phyloP scores from a whole-genome alignment of 1,284 basidiomycete species.

The Trametes polyzona region DNA sequence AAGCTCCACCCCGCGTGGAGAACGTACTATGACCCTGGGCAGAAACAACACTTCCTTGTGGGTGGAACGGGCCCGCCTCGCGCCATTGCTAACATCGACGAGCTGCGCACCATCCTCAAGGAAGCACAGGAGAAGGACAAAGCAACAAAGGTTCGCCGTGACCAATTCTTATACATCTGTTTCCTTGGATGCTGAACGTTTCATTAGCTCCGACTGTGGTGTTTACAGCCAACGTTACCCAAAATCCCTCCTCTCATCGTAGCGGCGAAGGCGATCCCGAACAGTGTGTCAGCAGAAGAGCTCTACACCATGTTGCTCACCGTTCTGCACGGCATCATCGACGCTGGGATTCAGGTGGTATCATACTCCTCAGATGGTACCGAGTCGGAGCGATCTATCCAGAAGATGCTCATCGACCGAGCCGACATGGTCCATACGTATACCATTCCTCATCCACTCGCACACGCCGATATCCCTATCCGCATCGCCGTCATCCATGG shows the following conservation, averaged over 20 bases:
- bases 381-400: slow-evolving; percentile 28
- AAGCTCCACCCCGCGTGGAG: slow-evolving; percentile 34
- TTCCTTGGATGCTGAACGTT: too few relatives aligned
- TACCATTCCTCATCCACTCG: slow-evolving; percentile 17
- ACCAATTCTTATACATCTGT: too few relatives aligned
- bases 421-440: not conserved
- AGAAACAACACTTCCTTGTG: slow-evolving; percentile 21
- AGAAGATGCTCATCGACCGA: slow-evolving; percentile 11
- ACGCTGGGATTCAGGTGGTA: slow-evolving; percentile 1
- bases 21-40: slow-evolving; percentile 30
- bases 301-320: slow-evolving; percentile 11
- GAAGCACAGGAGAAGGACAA: not conserved
- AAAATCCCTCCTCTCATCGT: slow-evolving; percentile 32
- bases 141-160: slow-evolving; percentile 25
- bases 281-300: slow-evolving; percentile 18
- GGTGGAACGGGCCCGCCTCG: slow-evolving; percentile 21
- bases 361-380: slow-evolving; percentile 28
- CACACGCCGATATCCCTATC: slow-evolving; percentile 3
- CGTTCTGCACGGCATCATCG: slow-evolving; percentile 2
- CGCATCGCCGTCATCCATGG: slow-evolving; percentile 17
- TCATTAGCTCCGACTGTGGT: slow-evolving; percentile 35
- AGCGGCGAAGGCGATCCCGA: slow-evolving; percentile 32
- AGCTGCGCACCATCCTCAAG: slow-evolving; percentile 7
- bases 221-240: slow-evolving; percentile 30
- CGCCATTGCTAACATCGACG: slow-evolving; percentile 23